Evolutionary conservation across 352 stramenopile species (phyloP).

Genomic region (Globisporangium megalacanthum): DNA sequence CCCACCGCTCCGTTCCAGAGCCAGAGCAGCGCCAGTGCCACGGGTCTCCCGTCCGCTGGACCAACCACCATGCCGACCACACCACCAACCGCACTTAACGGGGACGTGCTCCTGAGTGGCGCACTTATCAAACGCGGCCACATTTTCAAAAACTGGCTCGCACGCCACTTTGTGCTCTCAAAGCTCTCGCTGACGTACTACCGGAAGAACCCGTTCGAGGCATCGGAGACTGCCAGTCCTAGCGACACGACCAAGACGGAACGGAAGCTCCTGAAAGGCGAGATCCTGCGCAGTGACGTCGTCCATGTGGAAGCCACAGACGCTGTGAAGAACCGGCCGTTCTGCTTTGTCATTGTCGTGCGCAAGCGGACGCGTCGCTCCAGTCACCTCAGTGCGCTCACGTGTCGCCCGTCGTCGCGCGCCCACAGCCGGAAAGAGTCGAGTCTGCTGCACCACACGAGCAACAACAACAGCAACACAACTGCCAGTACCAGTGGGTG

Average conservation of each 20-base stretch:
- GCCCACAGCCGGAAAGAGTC: conserved; percentile 46
- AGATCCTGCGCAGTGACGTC: conserved; percentile 52
- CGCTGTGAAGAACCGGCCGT: conserved; percentile 53
- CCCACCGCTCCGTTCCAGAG: not conserved
- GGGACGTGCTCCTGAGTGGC: conserved; percentile 53
- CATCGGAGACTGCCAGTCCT: conserved; percentile 10
- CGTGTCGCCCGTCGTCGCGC: conserved; percentile 28
- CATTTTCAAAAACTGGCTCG: conserved; percentile 74
- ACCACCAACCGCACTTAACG: no score
- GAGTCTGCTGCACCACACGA: conserved; percentile 24
- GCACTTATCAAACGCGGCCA: conserved; percentile 61
- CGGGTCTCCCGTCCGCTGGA: not conserved
- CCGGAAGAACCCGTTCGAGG: conserved; percentile 51
- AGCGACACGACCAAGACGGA: conserved; percentile 43
- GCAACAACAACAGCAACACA: conserved; percentile 8
- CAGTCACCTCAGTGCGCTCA: conserved; percentile 19
- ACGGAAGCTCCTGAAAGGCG: conserved; percentile 60
- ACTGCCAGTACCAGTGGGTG: no score
- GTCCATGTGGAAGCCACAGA: conserved; percentile 56
- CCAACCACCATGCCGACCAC: not conserved
- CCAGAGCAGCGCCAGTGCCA: not conserved
- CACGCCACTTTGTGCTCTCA: conserved; percentile 65
- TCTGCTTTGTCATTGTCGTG: conserved; percentile 55
- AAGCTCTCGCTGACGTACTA: conserved; percentile 59
- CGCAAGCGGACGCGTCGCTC: conserved; percentile 47